Percentiles rank a stretch among this genome's conserved stretches.
phyloP scores from a whole-genome alignment of 1,284 basidiomycete species.

The Cryptococcus jaspeensis region DNA sequence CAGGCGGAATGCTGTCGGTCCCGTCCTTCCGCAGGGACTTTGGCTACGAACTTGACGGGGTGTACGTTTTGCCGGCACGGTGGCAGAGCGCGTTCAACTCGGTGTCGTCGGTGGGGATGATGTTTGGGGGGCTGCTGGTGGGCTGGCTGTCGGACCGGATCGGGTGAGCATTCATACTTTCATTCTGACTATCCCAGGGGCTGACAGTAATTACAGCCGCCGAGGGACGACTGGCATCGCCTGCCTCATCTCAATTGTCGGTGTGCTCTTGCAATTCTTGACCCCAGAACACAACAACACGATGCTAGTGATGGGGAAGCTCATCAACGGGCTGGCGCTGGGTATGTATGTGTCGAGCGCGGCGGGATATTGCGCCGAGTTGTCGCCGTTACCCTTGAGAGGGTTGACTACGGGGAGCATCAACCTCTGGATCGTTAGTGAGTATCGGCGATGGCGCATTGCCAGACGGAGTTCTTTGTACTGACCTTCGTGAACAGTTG shows the following conservation, averaged over 20 bases:
- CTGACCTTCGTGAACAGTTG: conserved; percentile 7
- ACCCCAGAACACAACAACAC: conserved; percentile 16
- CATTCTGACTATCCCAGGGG: too few relatives aligned
- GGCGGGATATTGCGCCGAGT: conserved; percentile 15
- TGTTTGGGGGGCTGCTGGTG: conserved; percentile 18
- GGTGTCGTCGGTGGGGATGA: conserved; percentile 18
- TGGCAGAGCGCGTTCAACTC: conserved; percentile 27
- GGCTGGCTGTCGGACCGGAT: conserved; percentile 19
- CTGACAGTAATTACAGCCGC: conserved; percentile 4
- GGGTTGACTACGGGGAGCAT: conserved; percentile 19
- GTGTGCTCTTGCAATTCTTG: conserved; percentile 25
- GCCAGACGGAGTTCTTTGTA: too few relatives aligned
- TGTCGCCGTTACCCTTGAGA: conserved; percentile 12
- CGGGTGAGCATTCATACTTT: conserved; percentile 11
- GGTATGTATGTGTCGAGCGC: conserved; percentile 21
- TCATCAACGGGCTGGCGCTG: conserved; percentile 21
- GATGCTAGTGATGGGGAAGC: conserved; percentile 23
- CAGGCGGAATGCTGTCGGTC: conserved; percentile 18
- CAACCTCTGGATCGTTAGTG: conserved; percentile 22
- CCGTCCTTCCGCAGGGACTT: conserved; percentile 20
- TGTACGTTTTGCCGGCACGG: conserved; percentile 15
- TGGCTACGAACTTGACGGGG: conserved; percentile 7
- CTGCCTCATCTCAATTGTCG: conserved; percentile 15
- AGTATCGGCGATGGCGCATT: background rate
- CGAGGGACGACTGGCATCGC: conserved; percentile 15